Percentiles rank a stretch among this genome's conserved stretches.
phyloP scores from a whole-genome alignment of 805 yeast genomes.

The Candida koratica region DNA sequence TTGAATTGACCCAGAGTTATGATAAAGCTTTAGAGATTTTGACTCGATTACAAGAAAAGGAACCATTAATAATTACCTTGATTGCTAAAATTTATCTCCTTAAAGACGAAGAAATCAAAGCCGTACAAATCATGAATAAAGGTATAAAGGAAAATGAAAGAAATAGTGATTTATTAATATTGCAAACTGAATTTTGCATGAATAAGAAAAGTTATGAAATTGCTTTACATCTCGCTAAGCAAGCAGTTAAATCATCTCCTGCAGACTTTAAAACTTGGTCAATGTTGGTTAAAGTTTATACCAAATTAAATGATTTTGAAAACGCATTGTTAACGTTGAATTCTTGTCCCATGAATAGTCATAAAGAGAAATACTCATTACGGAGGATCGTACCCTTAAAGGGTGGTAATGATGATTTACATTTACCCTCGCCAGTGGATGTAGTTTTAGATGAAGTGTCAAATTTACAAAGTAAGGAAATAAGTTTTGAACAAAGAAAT shows the following conservation, averaged over 20 bases:
- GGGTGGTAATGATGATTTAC: conserved; percentile 50
- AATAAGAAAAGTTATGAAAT: conserved; percentile 50
- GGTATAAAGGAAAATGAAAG: conserved; percentile 49
- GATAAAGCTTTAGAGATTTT: conserved; percentile 60
- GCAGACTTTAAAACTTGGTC: conserved; percentile 77
- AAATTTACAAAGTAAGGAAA: conserved; percentile 59
- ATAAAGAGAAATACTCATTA: conserved; percentile 61
- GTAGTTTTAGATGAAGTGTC: conserved; percentile 68
- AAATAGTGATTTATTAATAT: conserved; percentile 50
- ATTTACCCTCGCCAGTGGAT: conserved; percentile 73
- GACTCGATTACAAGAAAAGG: conserved; percentile 45
- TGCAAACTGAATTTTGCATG: conserved; percentile 57
- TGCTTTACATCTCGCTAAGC: conserved; percentile 56
- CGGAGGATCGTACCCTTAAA: conserved; percentile 55
- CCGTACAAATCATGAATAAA: conserved; percentile 48
- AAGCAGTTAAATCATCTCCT: conserved; percentile 68
- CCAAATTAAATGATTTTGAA: conserved; percentile 61
- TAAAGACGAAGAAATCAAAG: conserved; percentile 57
- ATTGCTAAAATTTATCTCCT: conserved; percentile 51
- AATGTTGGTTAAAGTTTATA: conserved; percentile 58
- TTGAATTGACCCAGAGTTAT: conserved; percentile 62
- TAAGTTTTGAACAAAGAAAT: conserved; percentile 60
- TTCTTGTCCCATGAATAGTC: conserved; percentile 78
- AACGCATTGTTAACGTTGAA: conserved; percentile 69
- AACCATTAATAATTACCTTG: conserved; percentile 55